Conservation (phyloP, 345 rosid species). For the Salix brachista region DNA sequence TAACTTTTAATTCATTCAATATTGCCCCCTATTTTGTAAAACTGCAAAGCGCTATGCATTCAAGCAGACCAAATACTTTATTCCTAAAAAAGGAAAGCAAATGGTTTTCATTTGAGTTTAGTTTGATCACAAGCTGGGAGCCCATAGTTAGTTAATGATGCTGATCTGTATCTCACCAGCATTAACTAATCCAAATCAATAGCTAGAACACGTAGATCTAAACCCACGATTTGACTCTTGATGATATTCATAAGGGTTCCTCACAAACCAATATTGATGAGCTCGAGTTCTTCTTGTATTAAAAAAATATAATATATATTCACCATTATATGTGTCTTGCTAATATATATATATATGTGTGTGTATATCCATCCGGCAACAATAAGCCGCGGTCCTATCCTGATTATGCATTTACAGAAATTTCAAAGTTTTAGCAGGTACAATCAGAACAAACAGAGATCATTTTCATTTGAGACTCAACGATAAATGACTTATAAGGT, state of each 20-base stretch:
- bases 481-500: background rate
- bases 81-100: background rate
- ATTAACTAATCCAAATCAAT: background rate
- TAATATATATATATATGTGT: no score
- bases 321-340: background rate
- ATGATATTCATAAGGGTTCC: background rate
- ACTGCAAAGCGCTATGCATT: background rate
- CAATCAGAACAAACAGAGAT: background rate
- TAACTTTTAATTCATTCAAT: background rate
- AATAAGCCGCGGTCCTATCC: no score
- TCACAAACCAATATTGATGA: background rate
- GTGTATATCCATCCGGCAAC: background rate
- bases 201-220: background rate
- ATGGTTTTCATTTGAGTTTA: background rate
- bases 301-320: background rate
- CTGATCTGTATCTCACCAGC: background rate
- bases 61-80: background rate
- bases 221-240: background rate
- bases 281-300: background rate
- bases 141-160: background rate
- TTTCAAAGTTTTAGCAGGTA: background rate
- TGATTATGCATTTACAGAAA: background rate
- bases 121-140: background rate
- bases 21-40: background rate
- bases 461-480: background rate